Evolutionary conservation across 75 land plant genomes (phyloP).

Genomic region (Cryptomeria japonica): DNA sequence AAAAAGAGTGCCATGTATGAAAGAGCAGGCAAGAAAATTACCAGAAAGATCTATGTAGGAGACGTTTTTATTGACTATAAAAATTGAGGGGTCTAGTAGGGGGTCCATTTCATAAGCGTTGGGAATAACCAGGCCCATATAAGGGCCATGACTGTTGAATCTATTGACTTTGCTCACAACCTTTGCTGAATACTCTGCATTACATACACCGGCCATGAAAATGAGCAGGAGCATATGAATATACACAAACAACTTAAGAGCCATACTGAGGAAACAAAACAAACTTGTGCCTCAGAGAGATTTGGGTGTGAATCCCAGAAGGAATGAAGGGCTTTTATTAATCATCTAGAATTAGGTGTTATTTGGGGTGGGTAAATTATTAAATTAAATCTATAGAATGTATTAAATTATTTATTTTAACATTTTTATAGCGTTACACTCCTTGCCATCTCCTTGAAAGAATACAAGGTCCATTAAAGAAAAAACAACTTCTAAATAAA

Average conservation of each 20-base stretch:
- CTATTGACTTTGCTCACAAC: conserved; percentile 3
- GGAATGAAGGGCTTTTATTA: too few species aligned
- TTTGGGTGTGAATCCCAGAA: too few species aligned
- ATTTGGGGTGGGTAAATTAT: too few species aligned
- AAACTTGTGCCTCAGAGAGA: neutral
- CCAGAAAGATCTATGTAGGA: conserved; percentile 48
- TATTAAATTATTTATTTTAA: too few species aligned
- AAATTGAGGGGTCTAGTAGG: conserved; percentile 33
- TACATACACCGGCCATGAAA: neutral
- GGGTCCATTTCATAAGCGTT: conserved; percentile 50
- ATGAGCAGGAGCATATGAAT: neutral
- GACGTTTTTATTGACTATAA: conserved; percentile 11
- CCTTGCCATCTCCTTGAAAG: too few species aligned
- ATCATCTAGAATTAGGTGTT: too few species aligned
- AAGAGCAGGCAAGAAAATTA: neutral
- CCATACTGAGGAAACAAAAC: neutral
- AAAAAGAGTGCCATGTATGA: neutral
- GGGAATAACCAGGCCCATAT: conserved; percentile 44
- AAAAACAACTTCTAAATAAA: too few species aligned
- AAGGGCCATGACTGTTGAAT: conserved; percentile 37
- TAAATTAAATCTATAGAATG: too few species aligned
- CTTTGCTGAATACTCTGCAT: neutral
- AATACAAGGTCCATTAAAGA: too few species aligned
- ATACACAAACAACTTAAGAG: too few species aligned
- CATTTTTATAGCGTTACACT: too few species aligned